These are phyloP conservation scores for Jamesozyma hellenica DNA, from an alignment of 805 yeast species.

Conservation along the genomic window DNA sequence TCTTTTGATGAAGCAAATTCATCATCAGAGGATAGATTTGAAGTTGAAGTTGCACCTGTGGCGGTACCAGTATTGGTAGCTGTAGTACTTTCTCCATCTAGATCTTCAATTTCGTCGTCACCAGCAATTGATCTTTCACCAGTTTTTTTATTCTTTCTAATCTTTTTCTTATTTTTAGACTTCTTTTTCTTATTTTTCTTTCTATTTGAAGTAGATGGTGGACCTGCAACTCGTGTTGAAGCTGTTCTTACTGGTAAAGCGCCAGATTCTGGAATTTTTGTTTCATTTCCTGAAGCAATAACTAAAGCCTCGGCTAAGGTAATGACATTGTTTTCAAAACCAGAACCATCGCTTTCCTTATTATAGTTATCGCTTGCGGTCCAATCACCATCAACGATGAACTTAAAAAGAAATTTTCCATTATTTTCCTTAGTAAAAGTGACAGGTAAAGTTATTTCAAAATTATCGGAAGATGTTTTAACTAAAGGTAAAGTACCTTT, in stretches of 20 bases:
- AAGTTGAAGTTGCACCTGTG: conserved; percentile 8
- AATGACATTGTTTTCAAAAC: conserved; percentile 32
- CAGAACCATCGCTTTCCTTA: conserved; percentile 36
- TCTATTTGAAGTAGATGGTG: conserved; percentile 7
- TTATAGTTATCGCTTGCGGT: conserved; percentile 32
- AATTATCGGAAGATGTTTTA: conserved; percentile 40
- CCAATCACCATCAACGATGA: conserved; percentile 68
- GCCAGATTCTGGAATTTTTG: conserved; percentile 39
- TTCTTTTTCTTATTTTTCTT: conserved; percentile 10
- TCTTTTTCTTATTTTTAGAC: conserved; percentile 7
- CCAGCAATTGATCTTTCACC: conserved; percentile 33
- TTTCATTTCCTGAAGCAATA: conserved; percentile 9
- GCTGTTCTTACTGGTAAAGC: conserved; percentile 29
- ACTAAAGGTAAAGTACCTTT: conserved; percentile 48
- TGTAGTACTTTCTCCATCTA: conserved; percentile 1
- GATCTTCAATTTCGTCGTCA: conserved; percentile 13
- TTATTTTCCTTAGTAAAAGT: conserved; percentile 24
- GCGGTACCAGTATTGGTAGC: conserved; percentile 3
- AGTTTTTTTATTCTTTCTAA: conserved; percentile 26
- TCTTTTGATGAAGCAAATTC: conserved; percentile 10
- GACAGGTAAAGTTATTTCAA: conserved; percentile 49
- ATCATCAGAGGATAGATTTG: conserved; percentile 4
- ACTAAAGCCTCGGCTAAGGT: conserved; percentile 7
- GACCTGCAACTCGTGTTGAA: conserved; percentile 1
- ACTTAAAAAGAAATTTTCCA: conserved; percentile 39